phyloP scores from a whole-genome alignment of 1,284 basidiomycete genomes.

The Malassezia arunalokei region DNA sequence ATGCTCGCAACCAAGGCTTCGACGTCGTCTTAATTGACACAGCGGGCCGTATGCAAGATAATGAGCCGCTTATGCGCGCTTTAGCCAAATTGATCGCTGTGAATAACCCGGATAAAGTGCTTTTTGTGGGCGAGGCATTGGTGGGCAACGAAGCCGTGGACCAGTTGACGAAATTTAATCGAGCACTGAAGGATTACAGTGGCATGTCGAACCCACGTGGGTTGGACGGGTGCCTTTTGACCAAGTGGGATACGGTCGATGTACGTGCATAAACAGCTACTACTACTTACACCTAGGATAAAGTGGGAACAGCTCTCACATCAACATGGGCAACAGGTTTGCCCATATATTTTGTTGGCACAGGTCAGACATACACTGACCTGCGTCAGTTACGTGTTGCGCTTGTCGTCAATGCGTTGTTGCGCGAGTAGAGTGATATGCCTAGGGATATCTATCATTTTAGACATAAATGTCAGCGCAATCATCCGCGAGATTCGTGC shows the following conservation, averaged over 20 bases:
- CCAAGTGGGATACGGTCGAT: conserved; percentile 45
- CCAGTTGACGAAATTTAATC: conserved; percentile 42
- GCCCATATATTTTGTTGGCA: conserved; percentile 44
- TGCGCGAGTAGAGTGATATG: conserved; percentile 27
- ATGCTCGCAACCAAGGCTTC: conserved; percentile 33
- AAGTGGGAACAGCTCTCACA: conserved; percentile 43
- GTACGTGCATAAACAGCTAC: conserved; percentile 1
- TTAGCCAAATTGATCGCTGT: conserved; percentile 41
- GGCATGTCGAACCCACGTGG: conserved; percentile 38
- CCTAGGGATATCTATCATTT: background rate
- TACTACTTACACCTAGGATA: conserved; percentile 22
- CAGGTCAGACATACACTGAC: conserved; percentile 45
- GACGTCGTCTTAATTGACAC: conserved; percentile 46
- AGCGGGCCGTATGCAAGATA: conserved; percentile 46
- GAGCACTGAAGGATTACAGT: conserved; percentile 41
- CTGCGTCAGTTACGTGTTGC: conserved; percentile 40
- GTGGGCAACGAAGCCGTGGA: conserved; percentile 46
- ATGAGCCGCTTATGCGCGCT: conserved; percentile 45
- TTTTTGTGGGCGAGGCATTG: conserved; percentile 46
- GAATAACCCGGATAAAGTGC: conserved; percentile 43
- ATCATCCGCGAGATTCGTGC: conserved; percentile 13
- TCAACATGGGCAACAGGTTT: conserved; percentile 40
- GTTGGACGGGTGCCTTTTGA: conserved; percentile 42
- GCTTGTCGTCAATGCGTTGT: conserved; percentile 42
- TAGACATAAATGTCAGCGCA: background rate